Base-by-base conservation (phyloP, 768 basidiomycete species). In the Naganishia vaughanmartiniae region DNA sequence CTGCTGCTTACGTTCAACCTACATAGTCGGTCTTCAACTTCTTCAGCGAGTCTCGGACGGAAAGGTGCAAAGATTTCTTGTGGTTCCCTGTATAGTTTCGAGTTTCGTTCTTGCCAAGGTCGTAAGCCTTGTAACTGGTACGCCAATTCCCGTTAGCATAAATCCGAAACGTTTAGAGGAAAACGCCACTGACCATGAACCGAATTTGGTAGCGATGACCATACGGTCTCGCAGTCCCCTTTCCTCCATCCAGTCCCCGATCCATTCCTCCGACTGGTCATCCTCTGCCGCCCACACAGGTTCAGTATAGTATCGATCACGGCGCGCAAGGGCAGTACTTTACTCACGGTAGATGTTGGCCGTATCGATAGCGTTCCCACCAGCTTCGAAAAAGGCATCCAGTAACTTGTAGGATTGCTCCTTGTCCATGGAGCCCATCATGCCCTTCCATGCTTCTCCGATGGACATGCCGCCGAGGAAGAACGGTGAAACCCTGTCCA, bases 351-450 rank as follows among this genome's bases (percentile, higher is more conserved):
- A 86, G 73, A 74, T 78, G 66, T 84, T 85, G 15, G 85, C 83
- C 2, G 85, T 85, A 34, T 85, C 84, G 74, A 86, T 84, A 69
- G 83, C 83, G 78, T 85, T 85, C 1, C 86, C 86, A 17, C 86
- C 86, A 0, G 80, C 81, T 14, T 83, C 78, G 46, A 73, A 82
- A 56, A 39, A 45, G 0, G 55, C 33, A 24, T 58, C 75, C 24
- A 77, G 67, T 24, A 73, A 71, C 70, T 72, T 70, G 53, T 74
- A 75, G 33, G 73, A 71, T 24, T 72, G 31, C 48, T 73, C 70
- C 42, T 72, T 66, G 63, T 73, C 69, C 65, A 75, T 69, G 4
- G 54, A 56, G 24, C 76, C 75, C 73, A 76, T 73, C 57, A 73
- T 42, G 33, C 72, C 75, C 1, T 65, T 73, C 83, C 83, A 83